Conservation (phyloP, 169 alveolate species). For the Plasmodium knowlesi region DNA sequence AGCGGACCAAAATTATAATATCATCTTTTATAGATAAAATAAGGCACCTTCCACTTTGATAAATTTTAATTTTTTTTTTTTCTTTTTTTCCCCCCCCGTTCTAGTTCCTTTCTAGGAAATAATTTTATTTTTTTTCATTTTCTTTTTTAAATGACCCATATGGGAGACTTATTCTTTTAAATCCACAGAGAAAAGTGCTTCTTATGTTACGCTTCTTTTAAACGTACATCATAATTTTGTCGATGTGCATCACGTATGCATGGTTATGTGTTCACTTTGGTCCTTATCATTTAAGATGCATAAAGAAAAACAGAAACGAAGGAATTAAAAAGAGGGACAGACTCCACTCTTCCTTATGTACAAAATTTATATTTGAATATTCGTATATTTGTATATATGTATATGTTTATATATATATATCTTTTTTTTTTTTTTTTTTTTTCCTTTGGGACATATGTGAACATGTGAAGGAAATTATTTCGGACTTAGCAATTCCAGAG, state of each 20-base stretch:
- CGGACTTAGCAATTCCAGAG: neutral
- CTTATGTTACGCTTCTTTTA: neutral
- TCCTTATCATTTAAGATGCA: neutral
- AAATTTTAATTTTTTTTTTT: neutral
- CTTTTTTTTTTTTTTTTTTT: slow-evolving; percentile 2
- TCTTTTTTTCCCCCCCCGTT: neutral
- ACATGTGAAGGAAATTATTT: neutral
- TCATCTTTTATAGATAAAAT: neutral
- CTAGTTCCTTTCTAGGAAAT: neutral
- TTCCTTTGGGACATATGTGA: neutral
- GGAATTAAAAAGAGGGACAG: neutral
- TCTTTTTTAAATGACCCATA: neutral
- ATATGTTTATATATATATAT: neutral
- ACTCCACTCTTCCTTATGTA: neutral
- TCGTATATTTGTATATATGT: neutral
- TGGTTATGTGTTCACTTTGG: neutral
- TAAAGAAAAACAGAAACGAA: neutral
- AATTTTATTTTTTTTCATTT: neutral
- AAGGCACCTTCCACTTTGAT: neutral
- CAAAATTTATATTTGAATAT: neutral
- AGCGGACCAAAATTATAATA: neutral
- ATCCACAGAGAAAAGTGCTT: neutral
- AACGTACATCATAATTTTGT: neutral
- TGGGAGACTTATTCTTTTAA: neutral
- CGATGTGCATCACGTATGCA: neutral